Conservation (phyloP, 108 stramenopile species). For the Licmophora abbreviata region DNA sequence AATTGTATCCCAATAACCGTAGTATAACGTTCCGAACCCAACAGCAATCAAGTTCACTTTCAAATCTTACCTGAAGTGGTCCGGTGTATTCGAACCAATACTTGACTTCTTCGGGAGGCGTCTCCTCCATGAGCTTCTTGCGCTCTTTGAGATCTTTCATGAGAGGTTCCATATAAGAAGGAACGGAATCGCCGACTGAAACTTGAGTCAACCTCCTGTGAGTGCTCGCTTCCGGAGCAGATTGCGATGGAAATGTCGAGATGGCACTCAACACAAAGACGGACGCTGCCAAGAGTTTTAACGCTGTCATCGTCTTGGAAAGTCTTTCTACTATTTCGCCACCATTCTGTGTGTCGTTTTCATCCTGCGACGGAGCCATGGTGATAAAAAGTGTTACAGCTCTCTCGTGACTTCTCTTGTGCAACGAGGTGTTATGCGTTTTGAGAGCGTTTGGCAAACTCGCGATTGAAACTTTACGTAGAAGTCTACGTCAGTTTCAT, state of each 20-base stretch:
- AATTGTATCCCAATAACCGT: constrained; percentile 1
- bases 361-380: too few relatives aligned
- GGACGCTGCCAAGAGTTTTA: constrained; percentile 9
- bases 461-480: too few relatives aligned
- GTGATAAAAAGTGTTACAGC: too few relatives aligned
- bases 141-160: constrained; percentile 61
- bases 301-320: constrained; percentile 5
- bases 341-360: background rate
- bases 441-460: too few relatives aligned
- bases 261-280: constrained; percentile 16
- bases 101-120: constrained; percentile 81
- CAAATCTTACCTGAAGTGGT: constrained; percentile 63
- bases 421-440: too few relatives aligned
- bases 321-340: background rate
- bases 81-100: constrained; percentile 90
- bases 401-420: too few relatives aligned
- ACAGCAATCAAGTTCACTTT: background rate
- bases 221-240: background rate
- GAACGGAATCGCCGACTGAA: constrained; percentile 28
- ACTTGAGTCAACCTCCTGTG: background rate
- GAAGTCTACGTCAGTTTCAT: too few relatives aligned
- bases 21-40: constrained; percentile 1
- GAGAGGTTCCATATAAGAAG: constrained; percentile 62
- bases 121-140: constrained; percentile 76
- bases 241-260: background rate